phyloP scores from a whole-genome alignment of 2,329 filamentous ascomycete genomes.

The Sporothrix globosa region DNA sequence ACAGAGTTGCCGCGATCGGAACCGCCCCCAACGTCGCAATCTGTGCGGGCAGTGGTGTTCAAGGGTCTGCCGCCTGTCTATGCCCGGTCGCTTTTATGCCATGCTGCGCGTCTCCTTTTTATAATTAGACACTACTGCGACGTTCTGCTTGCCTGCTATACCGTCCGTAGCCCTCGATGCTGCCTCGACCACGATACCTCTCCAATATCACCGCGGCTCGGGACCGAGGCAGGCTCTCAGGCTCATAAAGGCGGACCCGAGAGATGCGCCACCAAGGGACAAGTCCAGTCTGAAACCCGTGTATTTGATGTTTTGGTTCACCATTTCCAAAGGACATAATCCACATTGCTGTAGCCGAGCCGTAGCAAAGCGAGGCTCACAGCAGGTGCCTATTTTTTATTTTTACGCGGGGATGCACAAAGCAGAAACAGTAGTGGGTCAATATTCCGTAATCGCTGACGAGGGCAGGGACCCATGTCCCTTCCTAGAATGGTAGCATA shows the following conservation, averaged over 20 bases:
- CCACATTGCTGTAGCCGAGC: not conserved
- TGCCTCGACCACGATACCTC: constrained; percentile 4
- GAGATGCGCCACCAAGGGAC: constrained; percentile 1
- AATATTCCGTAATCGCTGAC: constrained; percentile 9
- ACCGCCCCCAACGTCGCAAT: constrained; percentile 25
- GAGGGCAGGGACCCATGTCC: not conserved
- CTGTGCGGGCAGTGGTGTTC: constrained; percentile 5
- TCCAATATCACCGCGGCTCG: constrained; percentile 16
- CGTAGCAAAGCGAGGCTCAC: constrained; percentile 16
- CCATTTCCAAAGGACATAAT: not conserved
- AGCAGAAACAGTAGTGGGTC: constrained; percentile 6
- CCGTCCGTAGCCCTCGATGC: not conserved
- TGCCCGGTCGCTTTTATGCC: not conserved
- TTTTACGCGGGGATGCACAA: not conserved
- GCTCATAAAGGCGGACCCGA: constrained; percentile 14
- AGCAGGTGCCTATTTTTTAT: not conserved
- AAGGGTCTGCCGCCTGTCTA: not conserved
- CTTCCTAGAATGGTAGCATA: not conserved
- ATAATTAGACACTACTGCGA: constrained; percentile 1
- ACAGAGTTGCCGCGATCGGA: constrained; percentile 19
- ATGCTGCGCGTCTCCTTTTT: not conserved
- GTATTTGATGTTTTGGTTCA: not conserved
- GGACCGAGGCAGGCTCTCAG: constrained; percentile 19
- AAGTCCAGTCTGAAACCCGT: not conserved
- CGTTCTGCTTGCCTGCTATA: not conserved